These are phyloP conservation scores for Populus trichocarpa DNA, from an alignment of 441 rosid genomes.

Conservation along the genomic window DNA sequence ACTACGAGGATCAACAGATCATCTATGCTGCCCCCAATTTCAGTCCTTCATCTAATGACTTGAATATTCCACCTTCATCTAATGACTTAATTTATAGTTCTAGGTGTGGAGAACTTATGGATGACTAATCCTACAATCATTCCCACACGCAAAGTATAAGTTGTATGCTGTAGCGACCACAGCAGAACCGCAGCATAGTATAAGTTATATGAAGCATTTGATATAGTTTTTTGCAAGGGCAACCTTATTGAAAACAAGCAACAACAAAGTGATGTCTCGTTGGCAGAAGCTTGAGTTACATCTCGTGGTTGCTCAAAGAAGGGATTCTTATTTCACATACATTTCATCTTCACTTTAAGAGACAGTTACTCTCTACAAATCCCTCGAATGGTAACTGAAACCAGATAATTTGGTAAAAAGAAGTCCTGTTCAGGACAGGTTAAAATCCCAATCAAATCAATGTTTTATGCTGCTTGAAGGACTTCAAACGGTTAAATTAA, in stretches of 20 bases:
- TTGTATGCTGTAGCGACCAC: neutral
- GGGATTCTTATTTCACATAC: neutral
- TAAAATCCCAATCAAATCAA: neutral
- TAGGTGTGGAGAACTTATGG: slow-evolving; percentile 3
- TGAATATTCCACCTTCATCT: neutral
- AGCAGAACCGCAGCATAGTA: neutral
- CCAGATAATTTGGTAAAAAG: neutral
- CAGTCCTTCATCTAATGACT: too few species aligned
- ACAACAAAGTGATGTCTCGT: neutral
- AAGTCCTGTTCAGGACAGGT: neutral
- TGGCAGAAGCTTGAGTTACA: neutral
- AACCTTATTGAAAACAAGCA: neutral
- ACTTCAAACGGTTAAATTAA: neutral
- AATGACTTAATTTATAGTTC: neutral
- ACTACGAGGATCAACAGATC: neutral
- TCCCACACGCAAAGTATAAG: neutral
- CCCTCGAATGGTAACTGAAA: neutral
- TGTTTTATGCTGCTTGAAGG: neutral
- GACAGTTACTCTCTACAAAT: neutral
- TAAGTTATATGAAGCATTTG: neutral
- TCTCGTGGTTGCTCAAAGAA: neutral
- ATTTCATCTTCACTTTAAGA: neutral
- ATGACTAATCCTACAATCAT: neutral
- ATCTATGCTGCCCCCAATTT: neutral
- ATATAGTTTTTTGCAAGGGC: neutral